These are phyloP conservation scores for Toxicodendron radicans DNA, from an alignment of 345 rosid genomes.

Conservation along the genomic window DNA sequence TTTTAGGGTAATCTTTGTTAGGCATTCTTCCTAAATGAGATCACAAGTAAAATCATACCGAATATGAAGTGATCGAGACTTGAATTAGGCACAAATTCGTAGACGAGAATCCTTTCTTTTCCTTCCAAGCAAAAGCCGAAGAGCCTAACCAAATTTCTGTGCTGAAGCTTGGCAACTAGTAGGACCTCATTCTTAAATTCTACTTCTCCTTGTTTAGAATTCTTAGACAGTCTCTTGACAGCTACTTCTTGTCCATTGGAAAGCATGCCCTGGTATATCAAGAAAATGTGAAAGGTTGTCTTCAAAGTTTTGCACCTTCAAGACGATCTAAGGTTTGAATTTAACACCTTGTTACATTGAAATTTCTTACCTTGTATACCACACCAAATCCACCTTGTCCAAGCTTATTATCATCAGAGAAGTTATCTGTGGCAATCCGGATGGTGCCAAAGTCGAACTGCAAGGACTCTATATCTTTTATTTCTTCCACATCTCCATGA, in stretches of 20 bases:
- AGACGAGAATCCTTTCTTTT: slow-evolving; percentile 47
- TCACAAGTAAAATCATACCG: slow-evolving; percentile 24
- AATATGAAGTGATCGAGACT: slow-evolving; percentile 47
- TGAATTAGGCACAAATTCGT: slow-evolving; percentile 48
- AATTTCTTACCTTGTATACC: slow-evolving; percentile 32
- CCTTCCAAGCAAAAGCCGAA: slow-evolving; percentile 48
- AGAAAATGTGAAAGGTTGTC: neutral
- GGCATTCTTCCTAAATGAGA: neutral
- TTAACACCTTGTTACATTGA: neutral
- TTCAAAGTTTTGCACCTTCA: too few relatives aligned
- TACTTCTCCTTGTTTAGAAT: slow-evolving; percentile 48
- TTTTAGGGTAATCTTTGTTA: neutral
- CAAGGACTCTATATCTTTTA: slow-evolving; percentile 13
- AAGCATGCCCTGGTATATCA: slow-evolving; percentile 43
- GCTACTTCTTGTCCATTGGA: slow-evolving; percentile 42
- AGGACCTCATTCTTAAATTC: slow-evolving; percentile 57
- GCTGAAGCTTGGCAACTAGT: slow-evolving; percentile 59
- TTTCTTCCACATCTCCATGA: slow-evolving; percentile 10
- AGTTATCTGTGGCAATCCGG: slow-evolving; percentile 25
- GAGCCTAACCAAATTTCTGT: slow-evolving; percentile 54
- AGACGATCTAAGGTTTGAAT: neutral
- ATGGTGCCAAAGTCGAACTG: slow-evolving; percentile 24
- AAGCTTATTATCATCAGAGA: slow-evolving; percentile 31
- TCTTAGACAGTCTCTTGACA: slow-evolving; percentile 41
- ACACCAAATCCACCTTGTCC: slow-evolving; percentile 35